Evolutionary conservation across 1,284 basidiomycete genomes (phyloP).

Genomic region (Trametes pubescens): DNA sequence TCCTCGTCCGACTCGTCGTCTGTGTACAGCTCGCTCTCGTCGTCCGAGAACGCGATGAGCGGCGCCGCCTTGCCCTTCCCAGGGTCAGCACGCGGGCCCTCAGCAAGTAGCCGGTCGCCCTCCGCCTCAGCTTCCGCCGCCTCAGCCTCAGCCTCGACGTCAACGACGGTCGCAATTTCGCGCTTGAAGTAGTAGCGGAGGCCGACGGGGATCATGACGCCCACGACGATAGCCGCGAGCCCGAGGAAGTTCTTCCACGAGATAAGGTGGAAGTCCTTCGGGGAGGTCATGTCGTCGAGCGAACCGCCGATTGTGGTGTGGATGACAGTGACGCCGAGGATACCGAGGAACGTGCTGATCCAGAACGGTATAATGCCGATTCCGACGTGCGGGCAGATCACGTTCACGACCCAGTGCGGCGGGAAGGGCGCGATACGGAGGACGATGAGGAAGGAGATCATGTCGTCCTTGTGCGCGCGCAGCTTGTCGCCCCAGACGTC

Average conservation of each 20-base stretch:
- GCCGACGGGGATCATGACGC: conserved; percentile 92
- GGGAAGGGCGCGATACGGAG: conserved; percentile 94
- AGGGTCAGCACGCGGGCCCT: conserved; percentile 52
- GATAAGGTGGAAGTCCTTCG: conserved; percentile 92
- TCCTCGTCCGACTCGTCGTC: conserved; percentile 62
- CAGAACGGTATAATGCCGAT: conserved; percentile 90
- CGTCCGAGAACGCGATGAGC: conserved; percentile 45
- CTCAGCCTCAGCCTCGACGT: conserved; percentile 55
- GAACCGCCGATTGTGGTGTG: conserved; percentile 96
- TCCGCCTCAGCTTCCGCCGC: conserved; percentile 45
- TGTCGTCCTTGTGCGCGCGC: conserved; percentile 74
- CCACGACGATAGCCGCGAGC: conserved; percentile 84
- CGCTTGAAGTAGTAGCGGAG: conserved; percentile 79
- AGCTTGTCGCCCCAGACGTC: conserved; percentile 86
- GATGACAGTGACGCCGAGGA: conserved; percentile 92
- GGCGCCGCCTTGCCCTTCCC: conserved; percentile 49
- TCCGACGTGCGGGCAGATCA: conserved; percentile 93
- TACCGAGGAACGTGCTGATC: conserved; percentile 90
- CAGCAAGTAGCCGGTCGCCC: conserved; percentile 55
- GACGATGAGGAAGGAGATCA: conserved; percentile 91
- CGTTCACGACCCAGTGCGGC: conserved; percentile 97
- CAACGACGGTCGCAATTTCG: conserved; percentile 54
- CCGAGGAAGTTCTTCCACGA: conserved; percentile 89
- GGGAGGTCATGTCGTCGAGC: conserved; percentile 93
- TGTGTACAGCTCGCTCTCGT: conserved; percentile 47